phyloP scores from a whole-genome alignment of 495 filamentous ascomycete genomes.

The Trichoderma asperelloides region DNA sequence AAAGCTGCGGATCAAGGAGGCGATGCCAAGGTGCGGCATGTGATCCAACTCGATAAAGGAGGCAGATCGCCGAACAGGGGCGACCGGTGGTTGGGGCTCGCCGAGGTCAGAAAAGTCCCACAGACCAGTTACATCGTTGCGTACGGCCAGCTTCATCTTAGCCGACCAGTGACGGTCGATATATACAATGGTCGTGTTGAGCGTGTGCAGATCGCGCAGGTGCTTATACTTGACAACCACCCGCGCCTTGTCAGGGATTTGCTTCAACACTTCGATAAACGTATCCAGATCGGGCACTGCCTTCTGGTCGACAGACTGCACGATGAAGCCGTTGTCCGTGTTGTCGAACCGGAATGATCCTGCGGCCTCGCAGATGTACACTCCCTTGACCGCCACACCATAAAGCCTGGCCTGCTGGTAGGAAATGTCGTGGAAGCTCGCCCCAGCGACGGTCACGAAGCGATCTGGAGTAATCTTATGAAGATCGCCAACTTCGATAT shows the following conservation, averaged over 20 bases:
- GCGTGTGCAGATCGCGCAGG: slow-evolving; percentile 86
- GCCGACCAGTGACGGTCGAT: slow-evolving; percentile 92
- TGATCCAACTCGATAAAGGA: slow-evolving; percentile 87
- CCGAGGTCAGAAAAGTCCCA: slow-evolving; percentile 91
- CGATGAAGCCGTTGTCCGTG: slow-evolving; percentile 83
- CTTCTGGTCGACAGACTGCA: slow-evolving; percentile 80
- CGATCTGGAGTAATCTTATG: slow-evolving; percentile 93
- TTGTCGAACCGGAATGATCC: slow-evolving; percentile 93
- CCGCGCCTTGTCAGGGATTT: slow-evolving; percentile 78
- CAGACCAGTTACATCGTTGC: slow-evolving; percentile 81
- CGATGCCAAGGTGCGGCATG: slow-evolving; percentile 79
- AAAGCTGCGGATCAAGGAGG: slow-evolving; percentile 88
- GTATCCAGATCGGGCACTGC: slow-evolving; percentile 76
- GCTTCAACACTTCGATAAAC: slow-evolving; percentile 87
- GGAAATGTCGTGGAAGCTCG: slow-evolving; percentile 87
- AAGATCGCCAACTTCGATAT: slow-evolving; percentile 79
- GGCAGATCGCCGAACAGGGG: slow-evolving; percentile 64
- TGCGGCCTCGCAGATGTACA: slow-evolving; percentile 90
- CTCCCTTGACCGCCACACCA: slow-evolving; percentile 81
- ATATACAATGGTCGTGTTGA: slow-evolving; percentile 84
- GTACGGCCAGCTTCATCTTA: slow-evolving; percentile 86
- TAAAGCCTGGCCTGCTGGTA: slow-evolving; percentile 95
- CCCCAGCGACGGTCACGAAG: slow-evolving; percentile 88
- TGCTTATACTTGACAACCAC: slow-evolving; percentile 95
- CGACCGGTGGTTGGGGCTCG: slow-evolving; percentile 63